These are phyloP conservation scores for Peronosclerospora sorghi DNA, from an alignment of 352 stramenopile species.

Conservation along the genomic window DNA sequence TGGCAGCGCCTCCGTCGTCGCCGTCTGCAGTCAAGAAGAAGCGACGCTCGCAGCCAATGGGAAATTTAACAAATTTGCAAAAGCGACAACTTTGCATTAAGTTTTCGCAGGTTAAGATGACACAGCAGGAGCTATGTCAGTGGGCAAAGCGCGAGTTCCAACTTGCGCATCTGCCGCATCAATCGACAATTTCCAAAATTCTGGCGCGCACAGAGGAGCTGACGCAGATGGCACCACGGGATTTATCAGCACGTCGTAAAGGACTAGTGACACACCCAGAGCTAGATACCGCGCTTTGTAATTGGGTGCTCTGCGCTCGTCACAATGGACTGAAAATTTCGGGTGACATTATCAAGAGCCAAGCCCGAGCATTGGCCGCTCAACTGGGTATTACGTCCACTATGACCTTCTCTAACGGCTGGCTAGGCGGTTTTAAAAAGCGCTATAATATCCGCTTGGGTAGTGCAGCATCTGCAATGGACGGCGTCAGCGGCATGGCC, in stretches of 20 bases:
- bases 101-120: constrained; percentile 46
- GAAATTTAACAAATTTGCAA: constrained; percentile 52
- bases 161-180: constrained; percentile 37
- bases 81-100: constrained; percentile 51
- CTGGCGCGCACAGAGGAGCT: constrained; percentile 32
- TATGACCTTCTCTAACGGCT: constrained; percentile 55
- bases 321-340: constrained; percentile 42
- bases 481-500: constrained; percentile 6
- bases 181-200: constrained; percentile 61
- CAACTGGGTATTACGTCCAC: constrained; percentile 31
- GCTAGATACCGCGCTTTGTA: constrained; percentile 47
- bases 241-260: constrained; percentile 26
- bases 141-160: constrained; percentile 55
- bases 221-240: constrained; percentile 35
- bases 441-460: constrained; percentile 43
- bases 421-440: constrained; percentile 56
- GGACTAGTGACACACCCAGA: constrained; percentile 41
- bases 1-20: constrained; percentile 1
- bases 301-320: constrained; percentile 42
- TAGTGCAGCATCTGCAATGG: constrained; percentile 14
- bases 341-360: constrained; percentile 51
- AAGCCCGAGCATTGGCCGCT: constrained; percentile 28
- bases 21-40: constrained; percentile 23
- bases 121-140: constrained; percentile 46
- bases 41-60: constrained; percentile 35